phyloP scores from a whole-genome alignment of 495 filamentous ascomycete species.

The Talaromyces borbonicus region DNA sequence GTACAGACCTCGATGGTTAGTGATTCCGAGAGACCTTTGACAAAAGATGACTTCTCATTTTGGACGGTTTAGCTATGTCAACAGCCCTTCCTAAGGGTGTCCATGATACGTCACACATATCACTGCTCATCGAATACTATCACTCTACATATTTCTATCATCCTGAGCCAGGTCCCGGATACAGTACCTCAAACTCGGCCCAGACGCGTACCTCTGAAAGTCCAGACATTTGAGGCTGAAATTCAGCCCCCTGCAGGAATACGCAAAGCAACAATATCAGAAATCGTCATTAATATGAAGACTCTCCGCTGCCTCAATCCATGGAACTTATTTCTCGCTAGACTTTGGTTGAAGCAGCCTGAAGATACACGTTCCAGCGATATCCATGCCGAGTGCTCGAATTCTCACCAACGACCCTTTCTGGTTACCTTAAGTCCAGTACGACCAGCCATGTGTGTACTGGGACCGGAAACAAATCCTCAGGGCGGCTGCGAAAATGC shows the following conservation, averaged over 20 bases:
- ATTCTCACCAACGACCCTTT: not conserved
- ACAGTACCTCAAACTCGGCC: not conserved
- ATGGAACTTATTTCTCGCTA: slow-evolving; percentile 2
- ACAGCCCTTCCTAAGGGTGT: not conserved
- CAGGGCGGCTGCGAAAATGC: too few relatives aligned
- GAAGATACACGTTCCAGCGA: not conserved
- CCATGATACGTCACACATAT: not conserved
- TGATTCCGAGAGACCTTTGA: not conserved
- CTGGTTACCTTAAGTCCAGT: not conserved
- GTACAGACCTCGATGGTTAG: slow-evolving; percentile 1
- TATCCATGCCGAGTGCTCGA: not conserved
- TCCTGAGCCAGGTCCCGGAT: not conserved
- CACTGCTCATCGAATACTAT: not conserved
- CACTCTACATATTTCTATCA: not conserved
- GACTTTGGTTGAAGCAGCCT: not conserved
- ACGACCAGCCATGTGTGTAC: too few relatives aligned
- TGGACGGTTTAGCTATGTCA: not conserved
- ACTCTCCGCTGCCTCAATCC: not conserved
- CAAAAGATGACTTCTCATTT: not conserved
- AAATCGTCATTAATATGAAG: slow-evolving; percentile 1
- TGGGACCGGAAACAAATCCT: too few relatives aligned
- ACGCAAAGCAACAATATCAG: not conserved
- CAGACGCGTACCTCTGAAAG: not conserved
- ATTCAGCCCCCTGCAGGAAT: slow-evolving; percentile 1
- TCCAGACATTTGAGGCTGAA: not conserved